Conservation (phyloP, 2,329 filamentous ascomycete genomes). For the Tolypocladium pustulatum region DNA sequence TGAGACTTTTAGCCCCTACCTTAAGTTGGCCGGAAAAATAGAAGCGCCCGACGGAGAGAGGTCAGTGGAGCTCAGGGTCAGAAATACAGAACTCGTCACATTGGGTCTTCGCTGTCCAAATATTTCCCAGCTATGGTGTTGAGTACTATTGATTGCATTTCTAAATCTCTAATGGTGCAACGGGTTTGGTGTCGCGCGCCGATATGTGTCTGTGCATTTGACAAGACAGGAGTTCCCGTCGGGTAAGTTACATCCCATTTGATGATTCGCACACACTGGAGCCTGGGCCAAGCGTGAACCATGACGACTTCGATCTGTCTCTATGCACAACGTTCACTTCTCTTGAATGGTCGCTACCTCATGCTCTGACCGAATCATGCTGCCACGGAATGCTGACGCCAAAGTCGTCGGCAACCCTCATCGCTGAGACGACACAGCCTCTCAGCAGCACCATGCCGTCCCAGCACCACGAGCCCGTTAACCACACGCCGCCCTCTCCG, state of each 20-base stretch:
- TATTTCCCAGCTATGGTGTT: not conserved
- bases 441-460: conserved; percentile 54
- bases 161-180: not conserved
- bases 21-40: not conserved
- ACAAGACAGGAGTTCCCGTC: no score
- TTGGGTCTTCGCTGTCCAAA: no score
- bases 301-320: no score
- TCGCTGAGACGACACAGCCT: conserved; percentile 49
- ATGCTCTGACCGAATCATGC: not conserved
- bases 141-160: not conserved
- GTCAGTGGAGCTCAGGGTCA: no score
- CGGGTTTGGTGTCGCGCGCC: not conserved
- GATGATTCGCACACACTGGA: no score
- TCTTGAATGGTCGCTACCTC: not conserved
- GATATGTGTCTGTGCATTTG: not conserved
- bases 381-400: conserved; percentile 32
- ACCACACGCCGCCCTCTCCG: conserved; percentile 41
- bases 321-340: not conserved
- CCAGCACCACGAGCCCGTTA: conserved; percentile 53
- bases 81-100: no score
- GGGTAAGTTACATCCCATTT: no score
- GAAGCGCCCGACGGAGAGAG: no score
- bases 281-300: no score
- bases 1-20: not conserved
- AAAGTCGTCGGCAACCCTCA: conserved; percentile 42